phyloP scores from a whole-genome alignment of 805 yeast species.

The Maudiozyma barnettii region DNA sequence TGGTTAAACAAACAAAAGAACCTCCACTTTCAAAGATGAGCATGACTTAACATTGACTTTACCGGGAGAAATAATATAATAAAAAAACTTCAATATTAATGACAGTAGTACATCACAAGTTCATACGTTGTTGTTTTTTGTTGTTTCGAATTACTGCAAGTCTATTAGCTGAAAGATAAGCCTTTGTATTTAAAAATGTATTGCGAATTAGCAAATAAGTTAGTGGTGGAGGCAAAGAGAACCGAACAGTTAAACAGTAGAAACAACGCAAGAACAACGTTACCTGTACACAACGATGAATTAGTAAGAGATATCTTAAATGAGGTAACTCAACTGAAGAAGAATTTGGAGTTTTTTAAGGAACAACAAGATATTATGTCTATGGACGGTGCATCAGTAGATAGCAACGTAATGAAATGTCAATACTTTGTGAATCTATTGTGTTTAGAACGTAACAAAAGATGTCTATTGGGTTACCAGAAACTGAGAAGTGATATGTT shows the following conservation, averaged over 20 bases:
- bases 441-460: constrained; percentile 77
- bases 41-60: too few species aligned
- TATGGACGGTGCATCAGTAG: constrained; percentile 4
- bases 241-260: constrained; percentile 45
- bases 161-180: not conserved
- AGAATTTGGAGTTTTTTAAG: constrained; percentile 43
- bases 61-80: too few species aligned
- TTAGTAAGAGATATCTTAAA: constrained; percentile 57
- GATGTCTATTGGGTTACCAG: constrained; percentile 83
- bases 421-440: constrained; percentile 51
- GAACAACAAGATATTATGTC: constrained; percentile 11
- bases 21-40: too few species aligned
- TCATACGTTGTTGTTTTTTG: too few species aligned
- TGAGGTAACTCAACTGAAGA: constrained; percentile 59
- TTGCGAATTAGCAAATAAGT: constrained; percentile 78
- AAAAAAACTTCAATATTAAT: too few species aligned
- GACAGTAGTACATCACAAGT: too few species aligned
- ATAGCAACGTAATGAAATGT: constrained; percentile 45
- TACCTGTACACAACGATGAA: constrained; percentile 64
- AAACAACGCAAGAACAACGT: constrained; percentile 12
- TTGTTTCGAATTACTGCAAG: not conserved
- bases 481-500: constrained; percentile 57
- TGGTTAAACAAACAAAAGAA: too few species aligned
- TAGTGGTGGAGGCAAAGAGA: constrained; percentile 79
- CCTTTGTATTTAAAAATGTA: constrained; percentile 44